phyloP scores from a whole-genome alignment of 345 rosid genomes.

The Lepidium didymum region DNA sequence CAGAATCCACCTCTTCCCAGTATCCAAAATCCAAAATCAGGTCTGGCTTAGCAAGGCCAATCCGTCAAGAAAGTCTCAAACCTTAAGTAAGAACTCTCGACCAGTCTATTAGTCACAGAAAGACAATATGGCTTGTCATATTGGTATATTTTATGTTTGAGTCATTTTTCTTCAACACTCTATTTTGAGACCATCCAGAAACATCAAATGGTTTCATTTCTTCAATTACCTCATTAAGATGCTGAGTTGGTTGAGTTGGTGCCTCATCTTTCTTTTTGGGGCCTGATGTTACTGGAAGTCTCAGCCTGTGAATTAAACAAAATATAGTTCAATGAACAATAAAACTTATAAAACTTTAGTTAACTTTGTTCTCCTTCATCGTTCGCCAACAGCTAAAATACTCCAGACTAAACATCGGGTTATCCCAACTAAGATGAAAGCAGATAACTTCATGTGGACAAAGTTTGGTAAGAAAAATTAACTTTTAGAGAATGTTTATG shows the following conservation, averaged over 20 bases:
- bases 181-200: not conserved
- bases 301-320: slow-evolving; percentile 44
- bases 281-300: slow-evolving; percentile 41
- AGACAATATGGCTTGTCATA: not conserved
- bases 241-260: slow-evolving; percentile 33
- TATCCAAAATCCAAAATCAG: not conserved
- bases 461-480: not conserved
- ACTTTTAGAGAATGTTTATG: slow-evolving; percentile 2
- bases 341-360: not conserved
- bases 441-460: not conserved
- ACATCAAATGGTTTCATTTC: not conserved
- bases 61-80: not conserved
- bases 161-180: not conserved
- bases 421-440: not conserved
- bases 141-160: not conserved
- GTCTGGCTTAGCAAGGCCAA: not conserved
- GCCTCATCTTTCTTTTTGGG: slow-evolving; percentile 59
- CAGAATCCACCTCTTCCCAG: not conserved
- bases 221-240: slow-evolving; percentile 44
- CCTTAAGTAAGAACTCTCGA: not conserved
- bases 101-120: not conserved
- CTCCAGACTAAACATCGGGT: not conserved
- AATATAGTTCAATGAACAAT: not conserved
- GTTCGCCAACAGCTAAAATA: not conserved
- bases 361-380: not conserved